phyloP scores from a whole-genome alignment of 495 filamentous ascomycete species.

The Penicillium maclennaniae region DNA sequence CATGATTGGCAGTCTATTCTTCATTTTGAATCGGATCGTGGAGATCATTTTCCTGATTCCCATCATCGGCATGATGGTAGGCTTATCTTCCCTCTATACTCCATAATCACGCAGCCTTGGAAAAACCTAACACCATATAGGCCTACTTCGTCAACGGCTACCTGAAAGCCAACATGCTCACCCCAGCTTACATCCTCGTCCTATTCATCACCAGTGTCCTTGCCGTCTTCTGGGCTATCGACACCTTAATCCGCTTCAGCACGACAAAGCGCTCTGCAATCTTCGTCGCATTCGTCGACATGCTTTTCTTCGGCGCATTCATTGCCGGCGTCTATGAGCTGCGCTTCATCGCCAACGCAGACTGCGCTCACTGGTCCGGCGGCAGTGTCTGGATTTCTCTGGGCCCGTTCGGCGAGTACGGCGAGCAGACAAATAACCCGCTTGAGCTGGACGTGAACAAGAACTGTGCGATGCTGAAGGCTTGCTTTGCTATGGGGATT shows the following conservation, averaged over 20 bases:
- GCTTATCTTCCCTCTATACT: constrained; percentile 10
- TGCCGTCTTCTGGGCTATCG: constrained; percentile 72
- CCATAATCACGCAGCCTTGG: neutral
- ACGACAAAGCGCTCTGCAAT: constrained; percentile 64
- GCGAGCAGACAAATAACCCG: constrained; percentile 33
- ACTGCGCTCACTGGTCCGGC: constrained; percentile 59
- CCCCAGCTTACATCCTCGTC: constrained; percentile 75
- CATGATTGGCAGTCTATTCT: constrained; percentile 76
- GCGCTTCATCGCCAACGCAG: constrained; percentile 59
- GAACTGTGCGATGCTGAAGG: constrained; percentile 84
- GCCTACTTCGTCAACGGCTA: constrained; percentile 80
- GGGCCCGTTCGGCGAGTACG: constrained; percentile 54
- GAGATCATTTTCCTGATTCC: constrained; percentile 86
- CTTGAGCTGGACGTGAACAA: constrained; percentile 57
- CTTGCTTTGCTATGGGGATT: constrained; percentile 79
- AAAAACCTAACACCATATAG: constrained; percentile 14
- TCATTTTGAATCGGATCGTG: constrained; percentile 77
- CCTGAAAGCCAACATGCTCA: constrained; percentile 64
- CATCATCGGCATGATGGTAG: constrained; percentile 76
- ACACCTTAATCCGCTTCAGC: constrained; percentile 76
- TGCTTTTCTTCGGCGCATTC: constrained; percentile 76
- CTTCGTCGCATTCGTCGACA: constrained; percentile 76
- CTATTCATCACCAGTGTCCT: constrained; percentile 88
- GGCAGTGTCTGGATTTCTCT: constrained; percentile 52
- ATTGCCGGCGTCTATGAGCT: constrained; percentile 77